These are phyloP conservation scores for Candida sanyaensis DNA, from an alignment of 1,139 yeast species.

Conservation along the genomic window DNA sequence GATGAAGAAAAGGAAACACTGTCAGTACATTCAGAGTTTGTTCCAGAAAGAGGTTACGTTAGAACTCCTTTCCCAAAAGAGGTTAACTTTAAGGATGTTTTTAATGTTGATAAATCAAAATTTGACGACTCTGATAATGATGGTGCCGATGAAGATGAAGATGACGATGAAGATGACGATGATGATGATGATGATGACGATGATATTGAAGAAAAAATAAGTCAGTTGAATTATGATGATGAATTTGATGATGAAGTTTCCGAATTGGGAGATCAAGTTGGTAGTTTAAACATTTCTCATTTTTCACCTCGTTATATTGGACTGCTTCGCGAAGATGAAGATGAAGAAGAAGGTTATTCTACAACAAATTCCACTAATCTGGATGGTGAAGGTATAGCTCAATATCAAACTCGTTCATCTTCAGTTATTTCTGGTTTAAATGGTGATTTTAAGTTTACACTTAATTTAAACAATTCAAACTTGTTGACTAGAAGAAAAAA, in stretches of 20 bases:
- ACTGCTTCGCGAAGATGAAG: constrained; percentile 7
- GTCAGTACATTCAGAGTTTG: background rate
- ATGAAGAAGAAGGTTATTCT: constrained; percentile 21
- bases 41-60: constrained; percentile 17
- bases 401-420: constrained; percentile 44
- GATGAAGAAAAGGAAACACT: constrained; percentile 10
- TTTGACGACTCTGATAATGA: constrained; percentile 15
- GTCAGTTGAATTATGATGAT: constrained; percentile 21
- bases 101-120: constrained; percentile 22
- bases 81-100: constrained; percentile 37
- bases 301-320: background rate
- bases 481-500: constrained; percentile 38
- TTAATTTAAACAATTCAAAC: constrained; percentile 46
- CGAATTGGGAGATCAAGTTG: constrained; percentile 20
- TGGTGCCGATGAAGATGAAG: constrained; percentile 20
- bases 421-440: constrained; percentile 41
- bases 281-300: constrained; percentile 12
- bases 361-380: constrained; percentile 12
- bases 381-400: constrained; percentile 17
- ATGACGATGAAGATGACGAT: constrained; percentile 21
- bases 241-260: constrained; percentile 19
- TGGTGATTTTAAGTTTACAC: constrained; percentile 45
- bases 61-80: constrained; percentile 34
- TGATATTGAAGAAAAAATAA: constrained; percentile 19
- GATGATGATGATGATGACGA: constrained; percentile 18